Conservation (phyloP, 106 monocot genomes). For the Dendrobium huoshanense region DNA sequence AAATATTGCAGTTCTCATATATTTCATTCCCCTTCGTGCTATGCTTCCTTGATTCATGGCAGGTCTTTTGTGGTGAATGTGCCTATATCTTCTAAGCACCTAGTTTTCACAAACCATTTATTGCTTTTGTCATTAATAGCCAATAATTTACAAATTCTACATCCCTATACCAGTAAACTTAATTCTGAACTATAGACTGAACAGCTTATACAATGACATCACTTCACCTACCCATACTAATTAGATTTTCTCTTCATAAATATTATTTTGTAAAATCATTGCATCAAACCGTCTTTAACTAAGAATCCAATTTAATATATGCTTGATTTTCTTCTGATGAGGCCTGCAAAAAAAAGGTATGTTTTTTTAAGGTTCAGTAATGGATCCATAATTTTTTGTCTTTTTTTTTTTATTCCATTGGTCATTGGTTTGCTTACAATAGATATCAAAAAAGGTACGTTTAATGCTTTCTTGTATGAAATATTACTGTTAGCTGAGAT, state of each 20-base stretch:
- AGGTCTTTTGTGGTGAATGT: not conserved
- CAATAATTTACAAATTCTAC: not conserved
- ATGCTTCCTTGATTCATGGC: not conserved
- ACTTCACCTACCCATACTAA: not conserved
- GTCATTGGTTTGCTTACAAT: not conserved
- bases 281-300: not conserved
- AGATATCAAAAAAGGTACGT: too few relatives aligned
- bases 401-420: not conserved
- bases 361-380: too few relatives aligned
- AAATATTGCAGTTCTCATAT: too few relatives aligned
- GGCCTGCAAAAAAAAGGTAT: too few relatives aligned
- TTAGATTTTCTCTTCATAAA: not conserved
- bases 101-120: not conserved
- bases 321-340: not conserved
- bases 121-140: not conserved
- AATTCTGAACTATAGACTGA: not conserved
- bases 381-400: too few relatives aligned
- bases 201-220: not conserved
- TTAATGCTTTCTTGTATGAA: not conserved
- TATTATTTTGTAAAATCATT: not conserved
- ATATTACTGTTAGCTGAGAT: not conserved
- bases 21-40: not conserved
- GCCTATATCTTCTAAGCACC: not conserved
- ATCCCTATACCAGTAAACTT: not conserved
- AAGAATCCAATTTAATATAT: not conserved